A percentile compares a stretch with the other conserved stretches of the same genome.
phyloP scores from a whole-genome alignment of 352 stramenopile genomes.

The Phytophthora citricola region DNA sequence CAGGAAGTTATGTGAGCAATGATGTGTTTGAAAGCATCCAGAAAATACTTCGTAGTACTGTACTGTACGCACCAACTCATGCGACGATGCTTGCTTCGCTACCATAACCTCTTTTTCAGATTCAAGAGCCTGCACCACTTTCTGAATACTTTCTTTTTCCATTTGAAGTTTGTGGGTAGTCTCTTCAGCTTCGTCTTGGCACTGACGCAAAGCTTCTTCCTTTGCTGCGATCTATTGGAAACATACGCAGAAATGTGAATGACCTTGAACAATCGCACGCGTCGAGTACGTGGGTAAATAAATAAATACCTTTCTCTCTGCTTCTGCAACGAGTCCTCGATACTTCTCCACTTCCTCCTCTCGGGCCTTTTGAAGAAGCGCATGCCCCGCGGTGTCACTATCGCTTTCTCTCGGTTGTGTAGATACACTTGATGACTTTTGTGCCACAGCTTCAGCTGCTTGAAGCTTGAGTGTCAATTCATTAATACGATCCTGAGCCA shows the following conservation, averaged over 20 bases:
- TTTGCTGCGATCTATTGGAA: constrained; percentile 45
- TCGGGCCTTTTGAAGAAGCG: constrained; percentile 43
- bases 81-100: constrained; percentile 57
- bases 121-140: constrained; percentile 58
- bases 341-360: constrained; percentile 65
- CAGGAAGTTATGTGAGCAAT: constrained; percentile 3
- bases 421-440: constrained; percentile 33
- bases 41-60: neutral
- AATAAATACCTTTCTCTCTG: constrained; percentile 58
- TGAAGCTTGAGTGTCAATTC: constrained; percentile 67
- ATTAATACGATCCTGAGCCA: constrained; percentile 48
- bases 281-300: neutral
- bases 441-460: constrained; percentile 49
- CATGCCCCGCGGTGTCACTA: constrained; percentile 21
- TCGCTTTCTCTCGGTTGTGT: constrained; percentile 31
- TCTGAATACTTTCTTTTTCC: constrained; percentile 54
- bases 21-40: neutral
- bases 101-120: constrained; percentile 57
- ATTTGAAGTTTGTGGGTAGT: constrained; percentile 53
- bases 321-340: constrained; percentile 37
- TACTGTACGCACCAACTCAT: constrained; percentile 58
- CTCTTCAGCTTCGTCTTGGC: constrained; percentile 55
- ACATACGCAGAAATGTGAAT: neutral
- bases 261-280: neutral
- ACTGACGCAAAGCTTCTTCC: constrained; percentile 51